Conservation (phyloP, 139 green algal genomes). For the Asterochloris sp. region DNA sequence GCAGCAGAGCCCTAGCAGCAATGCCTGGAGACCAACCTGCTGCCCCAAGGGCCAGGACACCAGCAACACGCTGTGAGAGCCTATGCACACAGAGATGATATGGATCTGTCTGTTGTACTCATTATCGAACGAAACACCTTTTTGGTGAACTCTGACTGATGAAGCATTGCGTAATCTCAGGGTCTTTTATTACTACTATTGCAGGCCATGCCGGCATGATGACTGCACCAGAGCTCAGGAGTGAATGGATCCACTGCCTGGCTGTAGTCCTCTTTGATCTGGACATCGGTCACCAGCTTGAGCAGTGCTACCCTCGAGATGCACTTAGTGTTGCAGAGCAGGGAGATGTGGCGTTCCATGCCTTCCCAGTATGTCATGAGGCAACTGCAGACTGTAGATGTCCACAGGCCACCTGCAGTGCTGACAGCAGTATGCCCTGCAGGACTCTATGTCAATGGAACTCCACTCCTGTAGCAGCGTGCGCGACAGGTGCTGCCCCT, state of each 20-base stretch:
- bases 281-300: slow-evolving; percentile 55
- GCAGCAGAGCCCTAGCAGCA: no score
- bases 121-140: no score
- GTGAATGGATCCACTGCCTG: not conserved
- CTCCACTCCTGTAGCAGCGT: slow-evolving; percentile 51
- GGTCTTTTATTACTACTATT: no score
- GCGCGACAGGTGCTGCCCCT: slow-evolving; percentile 47
- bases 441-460: slow-evolving; percentile 64
- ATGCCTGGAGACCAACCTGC: no score
- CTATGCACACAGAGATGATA: no score
- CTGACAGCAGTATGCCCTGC: not conserved
- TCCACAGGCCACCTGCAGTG: not conserved
- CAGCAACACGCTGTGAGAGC: no score
- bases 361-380: slow-evolving; percentile 52
- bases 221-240: no score
- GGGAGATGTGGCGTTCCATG: slow-evolving; percentile 51
- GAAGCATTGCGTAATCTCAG: no score
- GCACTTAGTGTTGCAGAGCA: slow-evolving; percentile 44
- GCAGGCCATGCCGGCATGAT: no score
- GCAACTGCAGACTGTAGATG: not conserved
- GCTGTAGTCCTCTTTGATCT: slow-evolving; percentile 60
- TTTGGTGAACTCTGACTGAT: no score
- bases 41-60: no score
- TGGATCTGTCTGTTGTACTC: no score
- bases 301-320: slow-evolving; percentile 32